Conservation (phyloP, 176 grass and related monocot species). For the Aechmea fasciata region DNA sequence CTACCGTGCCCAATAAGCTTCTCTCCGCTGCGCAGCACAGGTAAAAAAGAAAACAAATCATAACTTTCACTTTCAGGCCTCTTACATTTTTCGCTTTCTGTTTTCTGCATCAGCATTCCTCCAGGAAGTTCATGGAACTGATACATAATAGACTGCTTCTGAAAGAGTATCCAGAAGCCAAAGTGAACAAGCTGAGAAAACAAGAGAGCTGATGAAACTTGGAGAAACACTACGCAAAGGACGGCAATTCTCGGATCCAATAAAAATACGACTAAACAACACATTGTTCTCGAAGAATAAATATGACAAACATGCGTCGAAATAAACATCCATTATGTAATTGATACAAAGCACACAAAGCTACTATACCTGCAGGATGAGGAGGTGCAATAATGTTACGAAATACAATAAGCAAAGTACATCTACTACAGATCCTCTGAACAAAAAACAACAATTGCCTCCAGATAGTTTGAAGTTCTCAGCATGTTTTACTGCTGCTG, state of each 20-base stretch:
- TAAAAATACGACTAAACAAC: neutral
- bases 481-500: neutral
- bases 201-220: neutral
- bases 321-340: neutral
- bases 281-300: neutral
- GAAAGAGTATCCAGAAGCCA: neutral
- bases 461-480: neutral
- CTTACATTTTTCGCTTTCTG: too few species aligned
- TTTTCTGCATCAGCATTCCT: too few species aligned
- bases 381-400: neutral
- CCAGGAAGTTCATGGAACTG: too few species aligned
- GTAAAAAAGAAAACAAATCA: too few species aligned
- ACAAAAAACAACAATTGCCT: constrained; percentile 1
- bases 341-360: neutral
- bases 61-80: too few species aligned
- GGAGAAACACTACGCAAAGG: neutral
- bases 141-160: neutral
- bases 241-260: neutral
- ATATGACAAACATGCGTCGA: neutral
- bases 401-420: constrained; percentile 2
- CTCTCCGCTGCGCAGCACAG: too few species aligned
- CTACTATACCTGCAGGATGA: neutral
- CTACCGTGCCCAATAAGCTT: too few species aligned
- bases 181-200: neutral
- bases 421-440: neutral